Evolutionary conservation across 495 filamentous ascomycete species (phyloP), one percentile per base, ranked within the genome.

Genomic region (Annulohypoxylon nitens): DNA sequence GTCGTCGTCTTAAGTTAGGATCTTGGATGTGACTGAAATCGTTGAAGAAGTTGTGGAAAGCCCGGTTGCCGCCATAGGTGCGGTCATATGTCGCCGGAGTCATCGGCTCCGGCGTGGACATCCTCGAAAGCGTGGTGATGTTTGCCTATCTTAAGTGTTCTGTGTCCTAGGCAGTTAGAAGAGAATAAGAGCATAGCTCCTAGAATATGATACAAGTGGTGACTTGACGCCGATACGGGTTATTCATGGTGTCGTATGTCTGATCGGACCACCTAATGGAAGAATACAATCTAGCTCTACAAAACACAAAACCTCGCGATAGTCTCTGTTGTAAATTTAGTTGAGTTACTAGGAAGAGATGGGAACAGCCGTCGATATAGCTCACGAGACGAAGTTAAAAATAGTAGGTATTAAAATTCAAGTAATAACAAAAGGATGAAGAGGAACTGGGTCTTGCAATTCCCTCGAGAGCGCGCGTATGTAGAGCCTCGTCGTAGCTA

Each of bases 1-100:
- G 87, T 45, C 91, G 86, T 69, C 91, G 86, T 65, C 90, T 86
- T 67, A 93, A 87, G 72, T 92, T 91, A 41, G 91, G 89, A 70
- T 93, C 91, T 64, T 85, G 83, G 72, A 93, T 86, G 71, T 91
- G 88, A 30, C 86, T 86, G 70, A 83, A 85, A 45, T 84, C 82
- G 55, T 86, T 88, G 79, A 86, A 82, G 76, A 88, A 89, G 76
- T 89, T 89, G 77, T 88, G 86, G 64, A 90, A 89, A 47, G 87
- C 87, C 39, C 85, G 82, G 68, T 88, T 88, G 18, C 86, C 86
- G 51, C 86, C 86, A 62, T 78, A 79, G 0, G 84, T 86, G 23
- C 76, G 71, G 10, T 74, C 76, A 61, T 79, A 76, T 7, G 71
- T 63, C 36, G 69, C 64, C 48, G 78, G 78, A 20, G 74, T 76